Conservation (phyloP, 805 yeast species). For the Cyberlindnera xylosilytica region DNA sequence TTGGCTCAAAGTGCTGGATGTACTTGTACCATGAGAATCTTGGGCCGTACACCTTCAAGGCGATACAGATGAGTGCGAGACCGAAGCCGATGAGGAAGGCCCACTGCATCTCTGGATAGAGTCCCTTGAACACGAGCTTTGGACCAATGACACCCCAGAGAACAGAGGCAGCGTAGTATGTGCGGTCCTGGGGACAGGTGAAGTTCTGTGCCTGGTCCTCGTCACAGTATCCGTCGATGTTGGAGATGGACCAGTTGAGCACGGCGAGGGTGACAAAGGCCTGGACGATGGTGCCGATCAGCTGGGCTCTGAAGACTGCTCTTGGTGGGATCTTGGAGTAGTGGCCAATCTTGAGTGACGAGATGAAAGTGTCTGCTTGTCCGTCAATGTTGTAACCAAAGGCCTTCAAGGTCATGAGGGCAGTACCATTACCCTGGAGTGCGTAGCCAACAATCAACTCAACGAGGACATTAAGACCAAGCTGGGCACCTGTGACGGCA, state of each 20-base stretch:
- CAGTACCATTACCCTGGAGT: constrained; percentile 46
- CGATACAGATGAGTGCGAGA: constrained; percentile 30
- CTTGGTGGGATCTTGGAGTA: constrained; percentile 58
- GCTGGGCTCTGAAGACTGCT: constrained; percentile 49
- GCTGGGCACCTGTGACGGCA: constrained; percentile 44
- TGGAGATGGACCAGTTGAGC: constrained; percentile 35
- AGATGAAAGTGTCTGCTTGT: constrained; percentile 60
- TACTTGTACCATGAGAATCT: constrained; percentile 11
- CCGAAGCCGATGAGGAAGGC: constrained; percentile 58
- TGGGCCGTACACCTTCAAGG: constrained; percentile 26
- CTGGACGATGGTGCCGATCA: constrained; percentile 32
- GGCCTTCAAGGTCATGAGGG: constrained; percentile 49
- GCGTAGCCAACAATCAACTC: constrained; percentile 58
- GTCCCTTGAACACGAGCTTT: constrained; percentile 48
- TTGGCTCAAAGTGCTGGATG: constrained; percentile 38
- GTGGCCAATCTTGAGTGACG: constrained; percentile 42
- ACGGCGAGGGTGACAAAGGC: constrained; percentile 30
- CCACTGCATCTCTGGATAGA: constrained; percentile 62
- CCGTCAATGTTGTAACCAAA: constrained; percentile 58
- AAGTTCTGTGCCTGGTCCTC: constrained; percentile 37
- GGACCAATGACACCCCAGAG: constrained; percentile 59
- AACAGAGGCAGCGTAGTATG: constrained; percentile 40
- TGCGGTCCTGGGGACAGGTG: constrained; percentile 36
- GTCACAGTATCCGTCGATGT: constrained; percentile 34
- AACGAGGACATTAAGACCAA: constrained; percentile 50